These are phyloP conservation scores for Apiospora aurea DNA, from an alignment of 2,329 filamentous ascomycete genomes.

Conservation along the genomic window DNA sequence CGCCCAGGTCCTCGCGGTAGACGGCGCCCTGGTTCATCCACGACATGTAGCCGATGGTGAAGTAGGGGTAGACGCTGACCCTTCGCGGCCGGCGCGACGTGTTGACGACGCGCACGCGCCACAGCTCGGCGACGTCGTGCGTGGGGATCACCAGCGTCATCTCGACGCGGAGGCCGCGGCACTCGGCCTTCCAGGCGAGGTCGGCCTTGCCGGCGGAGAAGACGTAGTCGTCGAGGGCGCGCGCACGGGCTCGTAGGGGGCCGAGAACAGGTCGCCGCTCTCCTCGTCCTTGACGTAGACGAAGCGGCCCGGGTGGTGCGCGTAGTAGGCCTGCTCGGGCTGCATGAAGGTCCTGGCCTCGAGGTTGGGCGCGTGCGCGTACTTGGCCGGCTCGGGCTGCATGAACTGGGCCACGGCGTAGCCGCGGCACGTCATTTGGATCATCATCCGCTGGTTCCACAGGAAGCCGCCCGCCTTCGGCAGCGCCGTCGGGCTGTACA, in stretches of 20 bases:
- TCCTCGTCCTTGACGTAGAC: slow-evolving; percentile 66
- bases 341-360: slow-evolving; percentile 68
- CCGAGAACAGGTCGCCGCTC: slow-evolving; percentile 57
- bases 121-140: slow-evolving; percentile 62
- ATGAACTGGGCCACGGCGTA: slow-evolving; percentile 66
- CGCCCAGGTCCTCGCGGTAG: slow-evolving; percentile 55
- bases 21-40: slow-evolving; percentile 68
- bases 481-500: slow-evolving; percentile 61
- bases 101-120: slow-evolving; percentile 61
- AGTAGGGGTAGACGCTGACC: slow-evolving; percentile 62
- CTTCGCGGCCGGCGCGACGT: slow-evolving; percentile 51
- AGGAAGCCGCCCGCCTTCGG: slow-evolving; percentile 63
- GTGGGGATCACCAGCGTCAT: slow-evolving; percentile 60
- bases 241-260: slow-evolving; percentile 62
- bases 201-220: slow-evolving; percentile 64
- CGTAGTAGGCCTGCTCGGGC: slow-evolving; percentile 65
- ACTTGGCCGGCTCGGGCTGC: slow-evolving; percentile 67
- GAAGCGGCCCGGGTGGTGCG: slow-evolving; percentile 65
- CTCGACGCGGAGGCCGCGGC: slow-evolving; percentile 57
- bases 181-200: slow-evolving; percentile 60
- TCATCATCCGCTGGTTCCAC: slow-evolving; percentile 69
- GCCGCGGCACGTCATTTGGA: slow-evolving; percentile 65
- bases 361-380: slow-evolving; percentile 64
- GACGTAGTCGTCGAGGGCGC: slow-evolving; percentile 54
- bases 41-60: slow-evolving; percentile 66